phyloP scores from a whole-genome alignment of 805 yeast genomes.

The Nakazawaea molendinolei region DNA sequence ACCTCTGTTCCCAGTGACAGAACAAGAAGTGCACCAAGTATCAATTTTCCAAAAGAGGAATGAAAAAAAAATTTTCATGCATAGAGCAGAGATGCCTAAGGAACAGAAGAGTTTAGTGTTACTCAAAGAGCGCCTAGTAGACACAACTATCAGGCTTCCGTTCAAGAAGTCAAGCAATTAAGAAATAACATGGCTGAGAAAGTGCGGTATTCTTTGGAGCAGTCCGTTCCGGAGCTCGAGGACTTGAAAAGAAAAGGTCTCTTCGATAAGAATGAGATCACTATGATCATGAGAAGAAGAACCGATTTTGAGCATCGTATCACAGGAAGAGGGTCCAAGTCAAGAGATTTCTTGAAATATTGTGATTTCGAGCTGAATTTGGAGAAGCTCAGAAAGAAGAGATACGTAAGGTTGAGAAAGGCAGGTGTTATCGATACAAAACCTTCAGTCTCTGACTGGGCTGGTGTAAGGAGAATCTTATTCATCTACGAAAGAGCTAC shows the following conservation, averaged over 20 bases:
- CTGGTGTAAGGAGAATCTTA: constrained; percentile 72
- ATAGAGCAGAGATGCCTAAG: too few relatives aligned
- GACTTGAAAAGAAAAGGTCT: constrained; percentile 78
- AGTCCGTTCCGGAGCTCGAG: constrained; percentile 85
- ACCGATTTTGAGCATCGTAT: constrained; percentile 94
- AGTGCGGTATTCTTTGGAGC: constrained; percentile 49
- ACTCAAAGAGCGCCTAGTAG: too few relatives aligned
- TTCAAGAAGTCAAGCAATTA: neutral
- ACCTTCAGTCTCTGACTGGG: constrained; percentile 77
- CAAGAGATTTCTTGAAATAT: constrained; percentile 72
- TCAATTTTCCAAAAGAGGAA: too few relatives aligned
- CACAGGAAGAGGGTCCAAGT: constrained; percentile 72
- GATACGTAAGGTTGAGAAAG: constrained; percentile 55
- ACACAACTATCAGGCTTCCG: too few relatives aligned
- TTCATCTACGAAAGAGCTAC: constrained; percentile 83
- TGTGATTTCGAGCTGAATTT: constrained; percentile 74
- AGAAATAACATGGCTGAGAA: constrained; percentile 28
- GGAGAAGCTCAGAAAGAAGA: constrained; percentile 68
- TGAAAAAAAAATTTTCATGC: too few relatives aligned
- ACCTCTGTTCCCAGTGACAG: too few relatives aligned
- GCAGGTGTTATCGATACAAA: constrained; percentile 50
- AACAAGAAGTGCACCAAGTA: too few relatives aligned
- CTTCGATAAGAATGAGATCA: constrained; percentile 77
- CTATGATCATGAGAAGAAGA: constrained; percentile 81
- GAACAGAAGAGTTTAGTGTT: too few relatives aligned